phyloP scores from a whole-genome alignment of 225 moss, liverwort and hornwort genomes.

The Physcomitrium patens region DNA sequence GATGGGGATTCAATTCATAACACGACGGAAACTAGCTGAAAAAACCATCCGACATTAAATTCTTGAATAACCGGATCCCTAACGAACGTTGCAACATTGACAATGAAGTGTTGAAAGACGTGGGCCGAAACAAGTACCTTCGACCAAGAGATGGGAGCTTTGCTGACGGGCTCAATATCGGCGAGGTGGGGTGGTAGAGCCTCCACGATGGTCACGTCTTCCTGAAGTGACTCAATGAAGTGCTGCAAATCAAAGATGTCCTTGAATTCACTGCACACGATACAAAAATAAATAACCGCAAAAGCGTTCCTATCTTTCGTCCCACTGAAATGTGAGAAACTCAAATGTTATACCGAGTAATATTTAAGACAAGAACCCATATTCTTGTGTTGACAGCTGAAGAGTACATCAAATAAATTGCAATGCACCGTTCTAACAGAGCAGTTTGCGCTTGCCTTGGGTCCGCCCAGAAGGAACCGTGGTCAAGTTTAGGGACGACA shows the following conservation, averaged over 20 bases:
- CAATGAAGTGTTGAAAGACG: no score
- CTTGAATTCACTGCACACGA: constrained; percentile 77
- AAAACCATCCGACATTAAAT: no score
- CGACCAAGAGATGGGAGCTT: constrained; percentile 95
- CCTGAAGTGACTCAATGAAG: constrained; percentile 76
- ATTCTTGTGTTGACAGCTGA: constrained; percentile 1
- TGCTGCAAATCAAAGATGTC: constrained; percentile 84
- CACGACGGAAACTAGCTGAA: no score
- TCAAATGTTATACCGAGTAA: neutral
- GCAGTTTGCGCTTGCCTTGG: constrained; percentile 62
- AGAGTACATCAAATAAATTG: constrained; percentile 7
- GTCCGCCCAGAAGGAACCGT: constrained; percentile 98
- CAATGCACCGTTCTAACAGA: neutral
- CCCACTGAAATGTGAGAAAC: neutral
- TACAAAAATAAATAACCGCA: neutral
- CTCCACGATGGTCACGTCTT: constrained; percentile 80
- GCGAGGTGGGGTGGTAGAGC: constrained; percentile 68
- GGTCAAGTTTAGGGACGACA: constrained; percentile 91
- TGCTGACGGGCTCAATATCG: constrained; percentile 50
- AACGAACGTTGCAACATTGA: no score
- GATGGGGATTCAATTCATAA: no score
- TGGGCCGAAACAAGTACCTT: constrained; percentile 53
- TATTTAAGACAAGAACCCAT: neutral
- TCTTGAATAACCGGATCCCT: no score
- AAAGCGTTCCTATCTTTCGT: constrained; percentile 9